Percentiles rank a stretch among this genome's conserved stretches.
These are phyloP conservation scores for Aspergillus conjunctus DNA, from an alignment of 495 filamentous ascomycete genomes.

Conservation along the genomic window DNA sequence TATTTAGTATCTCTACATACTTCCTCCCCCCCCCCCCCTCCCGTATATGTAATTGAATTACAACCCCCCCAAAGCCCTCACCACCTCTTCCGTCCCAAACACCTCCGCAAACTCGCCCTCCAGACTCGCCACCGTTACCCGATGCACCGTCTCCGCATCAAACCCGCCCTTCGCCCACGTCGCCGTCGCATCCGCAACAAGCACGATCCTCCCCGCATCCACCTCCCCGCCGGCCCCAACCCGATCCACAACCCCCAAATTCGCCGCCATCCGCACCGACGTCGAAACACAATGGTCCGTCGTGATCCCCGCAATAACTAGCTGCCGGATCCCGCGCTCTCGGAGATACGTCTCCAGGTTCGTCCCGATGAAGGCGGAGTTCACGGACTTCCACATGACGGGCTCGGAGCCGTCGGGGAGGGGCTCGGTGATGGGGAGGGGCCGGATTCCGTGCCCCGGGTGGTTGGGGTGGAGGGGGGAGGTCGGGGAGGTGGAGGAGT, in stretches of 20 bases:
- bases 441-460: constrained; percentile 33
- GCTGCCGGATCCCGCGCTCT: constrained; percentile 36
- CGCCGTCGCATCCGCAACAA: constrained; percentile 52
- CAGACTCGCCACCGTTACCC: constrained; percentile 49
- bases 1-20: too few species aligned
- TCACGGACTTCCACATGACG: constrained; percentile 50
- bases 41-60: background rate
- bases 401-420: constrained; percentile 43
- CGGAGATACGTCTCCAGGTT: constrained; percentile 43
- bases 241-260: constrained; percentile 47
- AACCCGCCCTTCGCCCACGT: constrained; percentile 47
- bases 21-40: too few species aligned
- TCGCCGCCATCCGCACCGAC: constrained; percentile 52
- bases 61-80: constrained; percentile 28
- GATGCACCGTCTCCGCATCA: constrained; percentile 51
- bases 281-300: constrained; percentile 57
- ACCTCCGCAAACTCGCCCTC: constrained; percentile 52
- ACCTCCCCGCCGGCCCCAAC: constrained; percentile 21
- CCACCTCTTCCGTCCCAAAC: constrained; percentile 39
- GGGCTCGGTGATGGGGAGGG: constrained; percentile 43
- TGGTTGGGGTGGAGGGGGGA: constrained; percentile 39
- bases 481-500: constrained; percentile 39
- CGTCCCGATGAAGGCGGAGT: constrained; percentile 53
- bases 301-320: constrained; percentile 48
- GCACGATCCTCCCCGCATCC: constrained; percentile 44